These are phyloP conservation scores for Fusarium bulbicola DNA, from an alignment of 2,329 filamentous ascomycete species.

Conservation along the genomic window DNA sequence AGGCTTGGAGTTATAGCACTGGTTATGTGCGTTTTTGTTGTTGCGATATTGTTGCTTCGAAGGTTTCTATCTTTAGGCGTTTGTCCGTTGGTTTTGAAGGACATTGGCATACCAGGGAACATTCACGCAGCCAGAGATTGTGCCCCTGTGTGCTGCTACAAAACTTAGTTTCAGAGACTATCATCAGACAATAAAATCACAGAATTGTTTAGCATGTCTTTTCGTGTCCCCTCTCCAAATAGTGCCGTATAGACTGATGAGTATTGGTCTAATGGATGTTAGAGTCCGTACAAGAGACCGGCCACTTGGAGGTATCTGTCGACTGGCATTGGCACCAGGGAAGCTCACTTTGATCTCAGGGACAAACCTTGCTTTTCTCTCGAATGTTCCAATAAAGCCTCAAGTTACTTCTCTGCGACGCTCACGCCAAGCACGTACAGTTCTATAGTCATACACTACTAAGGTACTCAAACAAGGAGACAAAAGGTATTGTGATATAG, in stretches of 20 bases:
- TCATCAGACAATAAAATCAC: not conserved
- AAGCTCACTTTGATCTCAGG: not conserved
- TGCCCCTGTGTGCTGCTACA: slow-evolving; percentile 4
- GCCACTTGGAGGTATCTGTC: not conserved
- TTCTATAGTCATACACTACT: not conserved
- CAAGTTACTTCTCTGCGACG: not conserved
- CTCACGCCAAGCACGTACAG: not conserved
- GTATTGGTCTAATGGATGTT: not conserved
- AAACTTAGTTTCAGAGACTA: slow-evolving; percentile 14
- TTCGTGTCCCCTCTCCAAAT: not conserved
- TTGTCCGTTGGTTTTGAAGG: slow-evolving; percentile 8
- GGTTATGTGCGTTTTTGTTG: slow-evolving; percentile 27
- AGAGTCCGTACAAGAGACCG: too few relatives aligned
- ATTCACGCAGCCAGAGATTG: slow-evolving; percentile 9
- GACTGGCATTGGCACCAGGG: not conserved
- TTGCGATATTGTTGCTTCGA: slow-evolving; percentile 27
- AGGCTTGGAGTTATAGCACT: slow-evolving; percentile 27
- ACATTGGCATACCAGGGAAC: slow-evolving; percentile 1
- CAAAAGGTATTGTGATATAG: not conserved
- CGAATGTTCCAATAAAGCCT: not conserved
- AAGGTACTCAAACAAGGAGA: not conserved
- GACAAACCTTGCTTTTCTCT: not conserved
- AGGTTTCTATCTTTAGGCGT: slow-evolving; percentile 13
- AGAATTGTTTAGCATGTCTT: not conserved
- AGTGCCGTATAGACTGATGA: not conserved